Percentiles rank a stretch among this genome's conserved stretches.
Evolutionary conservation across 805 yeast genomes (phyloP).

Genomic region (Jamesozyma jinghongensis): DNA sequence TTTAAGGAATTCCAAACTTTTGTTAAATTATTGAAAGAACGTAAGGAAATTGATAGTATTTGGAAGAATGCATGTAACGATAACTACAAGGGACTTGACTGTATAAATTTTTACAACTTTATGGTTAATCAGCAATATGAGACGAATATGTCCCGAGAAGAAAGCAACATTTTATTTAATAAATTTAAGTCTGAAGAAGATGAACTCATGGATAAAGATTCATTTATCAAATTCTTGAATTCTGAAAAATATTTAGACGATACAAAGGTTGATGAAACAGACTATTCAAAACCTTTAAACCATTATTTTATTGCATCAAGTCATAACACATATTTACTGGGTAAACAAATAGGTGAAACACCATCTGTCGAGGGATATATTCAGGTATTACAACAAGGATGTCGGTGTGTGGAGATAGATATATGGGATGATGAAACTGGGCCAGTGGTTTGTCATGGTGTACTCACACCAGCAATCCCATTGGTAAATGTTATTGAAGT

Average conservation of each 20-base stretch:
- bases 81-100: slow-evolving; percentile 17
- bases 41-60: slow-evolving; percentile 51
- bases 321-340: slow-evolving; percentile 85
- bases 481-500: slow-evolving; percentile 61
- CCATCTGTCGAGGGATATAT: slow-evolving; percentile 88
- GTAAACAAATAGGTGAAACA: slow-evolving; percentile 79
- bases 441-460: slow-evolving; percentile 89
- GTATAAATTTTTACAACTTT: slow-evolving; percentile 35
- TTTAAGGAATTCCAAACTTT: slow-evolving; percentile 70
- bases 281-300: slow-evolving; percentile 57
- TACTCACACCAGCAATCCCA: slow-evolving; percentile 68
- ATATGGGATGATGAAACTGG: slow-evolving; percentile 81
- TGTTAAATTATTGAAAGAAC: slow-evolving; percentile 54
- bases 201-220: slow-evolving; percentile 13
- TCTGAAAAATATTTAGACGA: slow-evolving; percentile 23
- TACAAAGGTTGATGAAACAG: slow-evolving; percentile 15
- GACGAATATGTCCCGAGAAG: slow-evolving; percentile 17
- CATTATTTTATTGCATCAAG: slow-evolving; percentile 89
- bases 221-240: slow-evolving; percentile 26
- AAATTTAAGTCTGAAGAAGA: slow-evolving; percentile 27
- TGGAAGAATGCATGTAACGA: slow-evolving; percentile 34
- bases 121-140: slow-evolving; percentile 43
- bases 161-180: slow-evolving; percentile 30
- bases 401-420: slow-evolving; percentile 91
- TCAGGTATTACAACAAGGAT: slow-evolving; percentile 80